phyloP scores from a whole-genome alignment of 2,329 filamentous ascomycete genomes.

The Decorospora gaudefroyi region DNA sequence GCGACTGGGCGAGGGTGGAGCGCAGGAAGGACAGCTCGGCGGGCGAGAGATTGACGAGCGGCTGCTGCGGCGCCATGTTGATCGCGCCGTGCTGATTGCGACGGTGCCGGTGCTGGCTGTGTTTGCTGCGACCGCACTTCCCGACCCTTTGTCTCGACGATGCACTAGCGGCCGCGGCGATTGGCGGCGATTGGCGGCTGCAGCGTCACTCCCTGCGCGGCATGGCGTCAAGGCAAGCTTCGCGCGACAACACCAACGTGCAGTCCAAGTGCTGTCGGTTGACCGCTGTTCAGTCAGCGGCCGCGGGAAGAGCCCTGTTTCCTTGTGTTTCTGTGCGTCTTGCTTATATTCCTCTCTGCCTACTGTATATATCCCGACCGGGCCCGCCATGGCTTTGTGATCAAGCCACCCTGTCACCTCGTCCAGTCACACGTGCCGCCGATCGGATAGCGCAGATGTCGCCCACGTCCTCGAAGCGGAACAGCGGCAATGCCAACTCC shows the following conservation, averaged over 20 bases:
- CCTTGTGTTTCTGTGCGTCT: conserved; percentile 1
- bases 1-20: conserved; percentile 76
- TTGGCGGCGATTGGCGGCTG: conserved; percentile 28
- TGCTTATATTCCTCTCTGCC: conserved; percentile 1
- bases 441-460: conserved; percentile 34
- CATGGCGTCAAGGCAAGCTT: conserved; percentile 23
- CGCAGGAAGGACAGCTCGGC: conserved; percentile 96
- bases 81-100: conserved; percentile 10
- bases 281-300: conserved; percentile 19
- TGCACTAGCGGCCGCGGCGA: conserved; percentile 23
- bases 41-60: conserved; percentile 80
- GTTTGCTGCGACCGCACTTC: conserved; percentile 14
- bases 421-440: conserved; percentile 29
- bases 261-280: conserved; percentile 30
- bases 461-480: conserved; percentile 39
- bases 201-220: conserved; percentile 14
- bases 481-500: conserved; percentile 36
- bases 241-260: conserved; percentile 32
- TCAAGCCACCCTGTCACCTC: conserved; percentile 20
- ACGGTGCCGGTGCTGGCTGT: conserved; percentile 7
- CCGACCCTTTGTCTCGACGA: conserved; percentile 18
- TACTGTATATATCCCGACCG: not conserved
- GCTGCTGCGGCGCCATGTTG: conserved; percentile 43
- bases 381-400: conserved; percentile 11
- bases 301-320: conserved; percentile 3